phyloP scores from a whole-genome alignment of 345 rosid genomes.

The Citrus trifoliata region DNA sequence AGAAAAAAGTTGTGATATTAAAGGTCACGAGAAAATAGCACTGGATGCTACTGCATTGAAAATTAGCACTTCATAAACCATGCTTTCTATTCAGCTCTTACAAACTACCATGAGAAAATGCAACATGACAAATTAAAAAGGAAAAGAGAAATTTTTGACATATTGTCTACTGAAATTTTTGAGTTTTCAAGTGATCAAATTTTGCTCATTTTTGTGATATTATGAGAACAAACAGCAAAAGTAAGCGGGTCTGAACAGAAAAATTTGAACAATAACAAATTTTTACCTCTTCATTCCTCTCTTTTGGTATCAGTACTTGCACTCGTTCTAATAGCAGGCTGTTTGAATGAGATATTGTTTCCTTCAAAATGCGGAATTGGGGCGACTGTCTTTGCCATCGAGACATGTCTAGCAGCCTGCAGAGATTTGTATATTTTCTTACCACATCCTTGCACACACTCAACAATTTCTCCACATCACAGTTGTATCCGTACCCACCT shows the following conservation, averaged over 20 bases:
- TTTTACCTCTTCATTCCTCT: conserved; percentile 12
- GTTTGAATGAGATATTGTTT: not conserved
- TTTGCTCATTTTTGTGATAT: no score
- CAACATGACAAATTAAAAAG: not conserved
- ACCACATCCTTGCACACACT: conserved; percentile 56
- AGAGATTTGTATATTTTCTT: conserved; percentile 35
- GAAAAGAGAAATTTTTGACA: not conserved
- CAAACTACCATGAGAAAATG: not conserved
- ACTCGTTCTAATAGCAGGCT: conserved; percentile 7
- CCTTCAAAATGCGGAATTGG: conserved; percentile 10
- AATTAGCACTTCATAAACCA: not conserved
- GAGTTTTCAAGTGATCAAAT: not conserved
- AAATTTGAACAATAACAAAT: not conserved
- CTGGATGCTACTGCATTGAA: not conserved
- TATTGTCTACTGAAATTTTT: not conserved
- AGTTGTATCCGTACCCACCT: conserved; percentile 34
- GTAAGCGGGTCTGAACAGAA: not conserved
- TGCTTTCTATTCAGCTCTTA: not conserved
- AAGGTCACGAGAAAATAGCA: no score
- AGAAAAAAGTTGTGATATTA: not conserved
- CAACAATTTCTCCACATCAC: conserved; percentile 49
- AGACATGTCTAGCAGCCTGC: conserved; percentile 28
- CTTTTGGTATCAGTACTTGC: not conserved
- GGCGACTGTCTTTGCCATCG: conserved; percentile 14
- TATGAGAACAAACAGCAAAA: not conserved